Percentiles rank a stretch among this genome's conserved stretches.
Conservation (phyloP, 495 filamentous ascomycete genomes). For the Neurospora tetrasperma region DNA sequence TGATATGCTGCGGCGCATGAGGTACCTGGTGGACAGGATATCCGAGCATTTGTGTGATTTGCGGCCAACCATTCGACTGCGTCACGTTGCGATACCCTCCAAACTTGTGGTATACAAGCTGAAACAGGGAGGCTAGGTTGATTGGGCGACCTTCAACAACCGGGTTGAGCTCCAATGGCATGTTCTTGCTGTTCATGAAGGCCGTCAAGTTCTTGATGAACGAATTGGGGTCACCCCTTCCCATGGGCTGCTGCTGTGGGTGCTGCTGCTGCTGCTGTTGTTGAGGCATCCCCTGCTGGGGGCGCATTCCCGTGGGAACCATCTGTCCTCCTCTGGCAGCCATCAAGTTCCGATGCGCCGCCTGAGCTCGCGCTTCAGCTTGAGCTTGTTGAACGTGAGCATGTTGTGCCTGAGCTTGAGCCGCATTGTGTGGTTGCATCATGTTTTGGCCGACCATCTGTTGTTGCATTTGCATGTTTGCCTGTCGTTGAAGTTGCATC, state of each 20-base stretch:
- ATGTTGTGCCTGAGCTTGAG: conserved; percentile 8
- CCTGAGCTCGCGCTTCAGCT: conserved; percentile 28
- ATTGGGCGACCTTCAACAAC: conserved; percentile 59
- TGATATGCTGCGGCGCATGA: conserved; percentile 56
- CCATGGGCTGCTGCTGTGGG: conserved; percentile 8
- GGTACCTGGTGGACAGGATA: conserved; percentile 57
- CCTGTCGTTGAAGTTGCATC: conserved; percentile 60
- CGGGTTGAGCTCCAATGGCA: conserved; percentile 61
- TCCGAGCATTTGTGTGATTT: conserved; percentile 55
- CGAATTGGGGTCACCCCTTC: conserved; percentile 42
- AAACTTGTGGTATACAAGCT: conserved; percentile 54
- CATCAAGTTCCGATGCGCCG: conserved; percentile 39
- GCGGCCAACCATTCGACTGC: conserved; percentile 54
- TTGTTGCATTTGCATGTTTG: conserved; percentile 41
- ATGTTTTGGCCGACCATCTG: conserved; percentile 35
- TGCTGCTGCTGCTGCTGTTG: conserved; percentile 14
- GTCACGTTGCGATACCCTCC: conserved; percentile 71
- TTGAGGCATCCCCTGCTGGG: conserved; percentile 22
- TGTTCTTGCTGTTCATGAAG: conserved; percentile 61
- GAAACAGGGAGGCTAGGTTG: conserved; percentile 65
- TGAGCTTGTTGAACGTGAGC: conserved; percentile 13
- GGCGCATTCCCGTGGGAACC: conserved; percentile 32
- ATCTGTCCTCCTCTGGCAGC: conserved; percentile 37
- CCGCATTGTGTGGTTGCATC: conserved; percentile 17
- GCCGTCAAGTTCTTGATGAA: conserved; percentile 64